phyloP scores from a whole-genome alignment of 2,329 filamentous ascomycete species.

The Penicillium sp. region DNA sequence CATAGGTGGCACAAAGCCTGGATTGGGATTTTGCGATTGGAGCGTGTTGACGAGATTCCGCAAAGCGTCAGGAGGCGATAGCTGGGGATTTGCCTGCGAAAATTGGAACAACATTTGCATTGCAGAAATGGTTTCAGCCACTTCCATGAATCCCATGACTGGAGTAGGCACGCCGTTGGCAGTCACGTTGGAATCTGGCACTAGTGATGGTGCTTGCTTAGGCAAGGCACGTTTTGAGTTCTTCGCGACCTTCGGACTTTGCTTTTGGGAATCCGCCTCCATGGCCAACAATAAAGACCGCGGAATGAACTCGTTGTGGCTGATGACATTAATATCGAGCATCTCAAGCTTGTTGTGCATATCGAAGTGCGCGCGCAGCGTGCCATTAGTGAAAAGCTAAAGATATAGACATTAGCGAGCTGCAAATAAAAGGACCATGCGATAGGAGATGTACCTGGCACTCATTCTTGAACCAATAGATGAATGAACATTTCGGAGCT shows the following conservation, averaged over 20 bases:
- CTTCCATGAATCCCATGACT: conserved; percentile 62
- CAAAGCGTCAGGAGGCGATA: conserved; percentile 56
- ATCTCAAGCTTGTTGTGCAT: conserved; percentile 75
- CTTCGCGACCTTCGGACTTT: conserved; percentile 59
- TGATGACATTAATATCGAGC: conserved; percentile 73
- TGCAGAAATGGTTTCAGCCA: conserved; percentile 62
- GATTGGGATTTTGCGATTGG: conserved; percentile 35
- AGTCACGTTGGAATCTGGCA: conserved; percentile 43
- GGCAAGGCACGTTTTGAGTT: conserved; percentile 51
- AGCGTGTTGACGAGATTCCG: conserved; percentile 49
- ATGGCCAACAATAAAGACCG: conserved; percentile 55
- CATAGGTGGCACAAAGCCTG: conserved; percentile 27
- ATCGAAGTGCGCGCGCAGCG: conserved; percentile 76
- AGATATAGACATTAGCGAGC: conserved; percentile 1
- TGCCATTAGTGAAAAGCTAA: conserved; percentile 74
- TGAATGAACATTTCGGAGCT: conserved; percentile 72
- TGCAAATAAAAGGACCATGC: background rate
- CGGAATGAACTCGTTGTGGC: conserved; percentile 80
- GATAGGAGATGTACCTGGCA: conserved; percentile 65
- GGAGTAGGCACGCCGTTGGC: conserved; percentile 55
- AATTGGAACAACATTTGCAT: conserved; percentile 62
- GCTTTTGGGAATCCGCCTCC: conserved; percentile 54
- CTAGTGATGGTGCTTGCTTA: conserved; percentile 43
- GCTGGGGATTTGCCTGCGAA: conserved; percentile 51
- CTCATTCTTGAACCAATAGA: conserved; percentile 84